phyloP scores from a whole-genome alignment of 345 rosid species.

The Turritis glabra region DNA sequence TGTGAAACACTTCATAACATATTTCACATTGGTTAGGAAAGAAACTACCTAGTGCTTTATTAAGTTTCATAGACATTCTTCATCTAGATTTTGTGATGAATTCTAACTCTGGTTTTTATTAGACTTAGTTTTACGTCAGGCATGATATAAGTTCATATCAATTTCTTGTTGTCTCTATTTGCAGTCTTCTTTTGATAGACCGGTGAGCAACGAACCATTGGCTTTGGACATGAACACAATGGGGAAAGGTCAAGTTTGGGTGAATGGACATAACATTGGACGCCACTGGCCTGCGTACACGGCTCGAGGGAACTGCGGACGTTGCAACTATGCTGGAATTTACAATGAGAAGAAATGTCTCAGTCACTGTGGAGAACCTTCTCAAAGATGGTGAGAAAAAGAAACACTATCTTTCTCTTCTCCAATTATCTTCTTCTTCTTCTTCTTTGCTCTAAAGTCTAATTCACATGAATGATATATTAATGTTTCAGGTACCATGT shows the following conservation, averaged over 20 bases:
- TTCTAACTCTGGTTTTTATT: not conserved
- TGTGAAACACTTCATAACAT: not conserved
- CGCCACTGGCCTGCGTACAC: slow-evolving; percentile 43
- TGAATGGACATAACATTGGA: slow-evolving; percentile 41
- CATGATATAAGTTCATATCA: not conserved
- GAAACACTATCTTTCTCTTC: not conserved
- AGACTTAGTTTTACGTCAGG: not conserved
- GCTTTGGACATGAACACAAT: slow-evolving; percentile 43
- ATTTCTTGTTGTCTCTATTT: slow-evolving; percentile 30
- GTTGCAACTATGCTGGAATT: slow-evolving; percentile 34
- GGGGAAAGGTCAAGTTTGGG: slow-evolving; percentile 46
- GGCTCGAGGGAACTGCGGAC: slow-evolving; percentile 33
- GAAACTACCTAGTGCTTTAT: not conserved
- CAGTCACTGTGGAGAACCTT: slow-evolving; percentile 79
- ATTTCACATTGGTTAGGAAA: not conserved
- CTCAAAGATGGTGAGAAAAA: slow-evolving; percentile 80
- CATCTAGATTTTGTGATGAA: too few relatives aligned
- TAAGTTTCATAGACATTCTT: too few relatives aligned
- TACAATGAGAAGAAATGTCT: slow-evolving; percentile 38
- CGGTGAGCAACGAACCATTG: slow-evolving; percentile 35
- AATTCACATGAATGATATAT: not conserved
- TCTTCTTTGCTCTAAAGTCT: not conserved
- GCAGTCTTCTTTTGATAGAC: slow-evolving; percentile 32
- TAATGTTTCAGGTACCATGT: slow-evolving; percentile 68
- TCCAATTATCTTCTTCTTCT: not conserved